Base-by-base conservation (phyloP, 768 basidiomycete species). In the Hemileccinum impolitum region DNA sequence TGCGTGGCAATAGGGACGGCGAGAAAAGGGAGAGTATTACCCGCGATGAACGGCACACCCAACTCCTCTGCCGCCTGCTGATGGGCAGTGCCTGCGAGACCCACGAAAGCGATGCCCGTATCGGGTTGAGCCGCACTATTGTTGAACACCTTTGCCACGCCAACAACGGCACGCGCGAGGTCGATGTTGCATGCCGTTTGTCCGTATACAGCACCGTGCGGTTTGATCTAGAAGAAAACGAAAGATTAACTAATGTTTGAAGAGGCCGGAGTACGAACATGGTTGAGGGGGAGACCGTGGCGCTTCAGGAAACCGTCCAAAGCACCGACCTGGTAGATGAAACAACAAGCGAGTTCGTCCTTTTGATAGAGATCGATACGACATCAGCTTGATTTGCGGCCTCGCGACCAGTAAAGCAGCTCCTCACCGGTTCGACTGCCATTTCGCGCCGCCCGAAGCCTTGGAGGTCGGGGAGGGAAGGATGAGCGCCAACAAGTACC, bases 251-350 rank as follows among this genome's bases (percentile, higher is more conserved):
- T 17, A 8, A 15, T 4, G 2, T 31, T 15, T 25, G 13, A 25
- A 13, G 28, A 10, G 38, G 48, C 10, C 15, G 4, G 23, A 9
- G 4, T 18, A 55, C 74, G 30, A 65, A 78, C 83, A 51, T 87
- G 84, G 55, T 84, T 77, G 18, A 85, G 60, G 2, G 66, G 61
- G 6, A 86, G 54, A 0, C 69, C 76, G 45, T 85, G 72, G 2
- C 72, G 60, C 38, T 75, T 77, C 46, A 87, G 66, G 63, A 86
- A 85, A 0, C 80, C 82, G 4, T 62, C 66, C 7, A 86, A 64
- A 0, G 84, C 82, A n/a, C 83, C 84, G 26, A 84, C 77, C 69
- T 86, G 85, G 57, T 84, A 85, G 5, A 80, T 70, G 51, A 85
- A 79, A 58, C 79, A 80, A 21, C 76, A 71, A 7, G 66, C 68